phyloP scores from a whole-genome alignment of 352 stramenopile genomes.

The Globisporangium parvum region DNA sequence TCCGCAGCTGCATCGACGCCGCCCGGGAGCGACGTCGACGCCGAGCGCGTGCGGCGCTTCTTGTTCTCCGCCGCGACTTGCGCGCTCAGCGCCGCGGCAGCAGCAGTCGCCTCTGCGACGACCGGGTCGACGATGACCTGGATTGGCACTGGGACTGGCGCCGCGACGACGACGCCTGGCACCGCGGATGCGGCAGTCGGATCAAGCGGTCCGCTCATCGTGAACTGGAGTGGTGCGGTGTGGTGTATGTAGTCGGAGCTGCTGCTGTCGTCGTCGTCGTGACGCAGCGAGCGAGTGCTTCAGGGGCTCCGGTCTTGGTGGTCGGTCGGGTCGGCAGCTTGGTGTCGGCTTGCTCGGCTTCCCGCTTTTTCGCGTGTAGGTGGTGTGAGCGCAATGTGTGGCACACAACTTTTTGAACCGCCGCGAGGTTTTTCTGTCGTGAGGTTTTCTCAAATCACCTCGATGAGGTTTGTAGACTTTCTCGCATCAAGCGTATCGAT shows the following conservation, averaged over 20 bases:
- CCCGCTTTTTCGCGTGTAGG: conserved; percentile 12
- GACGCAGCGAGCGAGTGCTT: neutral
- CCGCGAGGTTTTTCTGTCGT: neutral
- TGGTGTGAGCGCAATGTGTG: conserved; percentile 9
- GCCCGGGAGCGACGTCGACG: conserved; percentile 2
- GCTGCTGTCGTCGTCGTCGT: neutral
- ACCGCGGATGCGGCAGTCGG: neutral
- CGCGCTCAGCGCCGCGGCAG: conserved; percentile 14
- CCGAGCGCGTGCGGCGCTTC: conserved; percentile 24
- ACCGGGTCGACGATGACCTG: conserved; percentile 11
- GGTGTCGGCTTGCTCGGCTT: neutral
- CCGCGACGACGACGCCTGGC: neutral
- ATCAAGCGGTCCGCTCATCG: neutral
- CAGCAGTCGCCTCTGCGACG: conserved; percentile 13
- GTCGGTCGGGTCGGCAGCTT: too few relatives aligned
- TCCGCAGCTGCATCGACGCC: neutral
- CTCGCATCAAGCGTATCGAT: too few relatives aligned
- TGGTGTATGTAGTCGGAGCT: neutral
- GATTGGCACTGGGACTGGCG: neutral
- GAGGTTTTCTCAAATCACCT: too few relatives aligned
- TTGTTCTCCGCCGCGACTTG: conserved; percentile 25
- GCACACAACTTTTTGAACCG: conserved; percentile 12
- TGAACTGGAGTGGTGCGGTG: neutral
- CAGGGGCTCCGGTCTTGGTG: too few relatives aligned
- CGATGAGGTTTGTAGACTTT: too few relatives aligned